Evolutionary conservation across 148 eudicot genomes (phyloP).

Genomic region (Vaccinium corymbosum): DNA sequence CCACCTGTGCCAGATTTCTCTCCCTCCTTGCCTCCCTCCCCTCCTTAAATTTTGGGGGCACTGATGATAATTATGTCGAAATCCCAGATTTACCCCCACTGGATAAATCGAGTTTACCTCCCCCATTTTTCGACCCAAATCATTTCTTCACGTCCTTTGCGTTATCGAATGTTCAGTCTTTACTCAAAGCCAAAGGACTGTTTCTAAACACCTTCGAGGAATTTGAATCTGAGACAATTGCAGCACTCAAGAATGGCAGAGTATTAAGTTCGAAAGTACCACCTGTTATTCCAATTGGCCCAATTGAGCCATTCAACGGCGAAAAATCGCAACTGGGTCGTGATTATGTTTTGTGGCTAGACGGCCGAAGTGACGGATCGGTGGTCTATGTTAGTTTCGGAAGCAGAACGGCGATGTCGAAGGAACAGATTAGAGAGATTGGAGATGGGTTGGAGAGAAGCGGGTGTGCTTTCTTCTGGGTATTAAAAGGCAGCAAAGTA

Average conservation of each 20-base stretch:
- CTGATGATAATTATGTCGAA: slow-evolving; percentile 4
- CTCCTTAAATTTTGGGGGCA: slow-evolving; percentile 7
- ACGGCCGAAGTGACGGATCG: slow-evolving; percentile 26
- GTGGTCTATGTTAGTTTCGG: slow-evolving; percentile 44
- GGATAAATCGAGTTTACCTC: slow-evolving; percentile 34
- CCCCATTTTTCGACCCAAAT: slow-evolving; percentile 32
- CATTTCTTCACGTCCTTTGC: slow-evolving; percentile 26
- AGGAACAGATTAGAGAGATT: slow-evolving; percentile 39
- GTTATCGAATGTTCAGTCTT: slow-evolving; percentile 5
- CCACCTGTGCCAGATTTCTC: slow-evolving; percentile 39
- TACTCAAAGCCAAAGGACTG: slow-evolving; percentile 17
- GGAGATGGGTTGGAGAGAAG: slow-evolving; percentile 39
- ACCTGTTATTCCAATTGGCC: slow-evolving; percentile 24
- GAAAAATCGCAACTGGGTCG: neutral
- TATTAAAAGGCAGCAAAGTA: slow-evolving; percentile 35
- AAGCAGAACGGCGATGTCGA: slow-evolving; percentile 38
- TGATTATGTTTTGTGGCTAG: slow-evolving; percentile 28
- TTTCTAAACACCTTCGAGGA: slow-evolving; percentile 29
- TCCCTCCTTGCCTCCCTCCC: slow-evolving; percentile 34
- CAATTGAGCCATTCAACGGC: slow-evolving; percentile 3
- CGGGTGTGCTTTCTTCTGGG: slow-evolving; percentile 40
- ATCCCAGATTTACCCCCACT: slow-evolving; percentile 35
- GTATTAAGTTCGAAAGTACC: slow-evolving; percentile 17
- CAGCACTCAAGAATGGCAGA: slow-evolving; percentile 17
- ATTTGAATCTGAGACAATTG: slow-evolving; percentile 31